Evolutionary conservation across 2,329 filamentous ascomycete genomes (phyloP).

Genomic region (Aspergillus spinulosporus): DNA sequence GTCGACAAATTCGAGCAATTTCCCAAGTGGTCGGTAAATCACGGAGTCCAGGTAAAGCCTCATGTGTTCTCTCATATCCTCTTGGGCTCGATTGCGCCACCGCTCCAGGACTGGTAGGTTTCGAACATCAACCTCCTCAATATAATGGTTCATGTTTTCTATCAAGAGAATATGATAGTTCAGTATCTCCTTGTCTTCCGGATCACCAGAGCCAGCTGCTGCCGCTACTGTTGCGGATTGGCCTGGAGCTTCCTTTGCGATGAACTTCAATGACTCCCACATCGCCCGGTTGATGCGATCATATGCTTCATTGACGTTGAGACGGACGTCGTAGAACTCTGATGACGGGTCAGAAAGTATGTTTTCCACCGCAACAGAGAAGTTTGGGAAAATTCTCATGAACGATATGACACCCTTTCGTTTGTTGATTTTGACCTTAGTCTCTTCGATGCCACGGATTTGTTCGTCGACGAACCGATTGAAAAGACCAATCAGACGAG

Average conservation of each 20-base stretch:
- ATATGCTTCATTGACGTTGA: constrained; percentile 83
- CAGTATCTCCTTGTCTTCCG: constrained; percentile 91
- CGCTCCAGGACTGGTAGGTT: constrained; percentile 74
- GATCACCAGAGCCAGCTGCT: constrained; percentile 56
- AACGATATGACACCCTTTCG: constrained; percentile 95
- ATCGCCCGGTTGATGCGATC: constrained; percentile 86
- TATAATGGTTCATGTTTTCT: constrained; percentile 98
- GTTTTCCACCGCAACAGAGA: constrained; percentile 78
- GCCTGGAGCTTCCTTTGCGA: constrained; percentile 69
- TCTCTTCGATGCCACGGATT: constrained; percentile 92
- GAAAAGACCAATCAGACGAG: constrained; percentile 72
- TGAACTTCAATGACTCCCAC: constrained; percentile 96
- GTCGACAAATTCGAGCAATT: constrained; percentile 87
- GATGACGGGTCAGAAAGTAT: constrained; percentile 64
- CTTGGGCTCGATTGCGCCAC: constrained; percentile 75
- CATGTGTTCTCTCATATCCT: constrained; percentile 85
- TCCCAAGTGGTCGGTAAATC: constrained; percentile 83
- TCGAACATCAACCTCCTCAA: constrained; percentile 81
- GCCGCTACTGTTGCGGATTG: constrained; percentile 55
- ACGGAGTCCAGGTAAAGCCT: constrained; percentile 82
- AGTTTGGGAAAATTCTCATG: constrained; percentile 88
- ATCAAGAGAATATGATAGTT: constrained; percentile 98
- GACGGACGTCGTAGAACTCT: constrained; percentile 66
- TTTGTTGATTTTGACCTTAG: constrained; percentile 98
- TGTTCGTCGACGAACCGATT: constrained; percentile 91